Evolutionary conservation across 2,329 filamentous ascomycete species (phyloP).

Genomic region (Bipolaris oryzae): DNA sequence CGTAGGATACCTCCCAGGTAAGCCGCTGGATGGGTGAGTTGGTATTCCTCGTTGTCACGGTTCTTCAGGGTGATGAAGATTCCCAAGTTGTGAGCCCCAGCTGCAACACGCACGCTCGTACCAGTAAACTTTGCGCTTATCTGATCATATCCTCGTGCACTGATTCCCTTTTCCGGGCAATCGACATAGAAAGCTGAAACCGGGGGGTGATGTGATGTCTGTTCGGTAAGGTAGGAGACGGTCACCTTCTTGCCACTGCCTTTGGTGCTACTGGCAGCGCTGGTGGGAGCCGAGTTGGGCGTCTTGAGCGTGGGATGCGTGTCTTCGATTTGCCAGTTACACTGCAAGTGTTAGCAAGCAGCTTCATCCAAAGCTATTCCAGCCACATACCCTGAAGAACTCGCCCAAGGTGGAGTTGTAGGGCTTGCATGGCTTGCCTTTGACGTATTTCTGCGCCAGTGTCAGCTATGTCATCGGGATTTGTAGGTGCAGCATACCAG

Average conservation of each 20-base stretch:
- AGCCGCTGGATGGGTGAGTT: slow-evolving; percentile 92
- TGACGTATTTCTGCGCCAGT: slow-evolving; percentile 81
- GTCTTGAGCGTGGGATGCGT: slow-evolving; percentile 66
- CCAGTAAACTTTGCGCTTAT: slow-evolving; percentile 97
- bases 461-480: slow-evolving; percentile 24
- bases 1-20: slow-evolving; percentile 86
- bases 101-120: slow-evolving; percentile 87
- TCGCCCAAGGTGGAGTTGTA: slow-evolving; percentile 97
- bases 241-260: slow-evolving; percentile 64
- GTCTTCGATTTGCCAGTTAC: slow-evolving; percentile 93
- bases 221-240: slow-evolving; percentile 93
- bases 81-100: slow-evolving; percentile 91
- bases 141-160: slow-evolving; percentile 90
- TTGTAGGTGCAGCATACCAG: slow-evolving; percentile 57
- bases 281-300: slow-evolving; percentile 50
- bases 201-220: slow-evolving; percentile 96
- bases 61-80: slow-evolving; percentile 90
- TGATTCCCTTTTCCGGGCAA: slow-evolving; percentile 88
- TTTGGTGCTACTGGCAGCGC: slow-evolving; percentile 45
- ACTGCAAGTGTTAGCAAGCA: slow-evolving; percentile 58
- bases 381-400: slow-evolving; percentile 80
- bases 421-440: slow-evolving; percentile 97
- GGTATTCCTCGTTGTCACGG: slow-evolving; percentile 86
- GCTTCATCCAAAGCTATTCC: not conserved
- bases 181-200: slow-evolving; percentile 95